phyloP scores from a whole-genome alignment of 2,329 filamentous ascomycete genomes.

The Davidsoniella eucalypti region DNA sequence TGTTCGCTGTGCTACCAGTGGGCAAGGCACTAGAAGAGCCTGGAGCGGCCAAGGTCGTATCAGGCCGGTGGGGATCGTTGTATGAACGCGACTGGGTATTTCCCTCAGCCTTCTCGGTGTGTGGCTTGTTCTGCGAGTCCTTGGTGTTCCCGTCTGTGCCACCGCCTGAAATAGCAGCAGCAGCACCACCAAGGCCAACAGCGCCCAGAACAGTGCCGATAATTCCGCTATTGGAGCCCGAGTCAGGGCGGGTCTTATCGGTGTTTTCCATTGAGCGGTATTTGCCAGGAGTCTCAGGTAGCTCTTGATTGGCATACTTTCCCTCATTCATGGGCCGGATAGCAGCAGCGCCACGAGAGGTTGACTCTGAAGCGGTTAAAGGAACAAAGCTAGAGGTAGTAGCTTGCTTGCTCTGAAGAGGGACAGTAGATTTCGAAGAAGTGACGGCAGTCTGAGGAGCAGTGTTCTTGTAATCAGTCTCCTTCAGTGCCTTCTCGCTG shows the following conservation, averaged over 20 bases:
- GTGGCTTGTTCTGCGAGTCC: neutral
- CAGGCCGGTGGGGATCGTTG: neutral
- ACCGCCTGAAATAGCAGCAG: slow-evolving; percentile 2
- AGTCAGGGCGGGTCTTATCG: neutral
- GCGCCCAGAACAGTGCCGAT: slow-evolving; percentile 10
- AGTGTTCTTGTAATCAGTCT: neutral
- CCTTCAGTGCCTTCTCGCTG: neutral
- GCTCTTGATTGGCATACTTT: slow-evolving; percentile 1
- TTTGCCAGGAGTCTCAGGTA: neutral
- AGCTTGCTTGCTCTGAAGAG: neutral
- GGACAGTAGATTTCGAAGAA: too few species aligned
- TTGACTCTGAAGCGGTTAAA: neutral
- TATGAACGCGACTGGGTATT: neutral
- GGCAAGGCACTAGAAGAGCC: too few species aligned
- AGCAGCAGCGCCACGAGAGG: neutral
- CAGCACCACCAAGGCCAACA: slow-evolving; percentile 8
- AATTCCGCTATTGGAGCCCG: neutral
- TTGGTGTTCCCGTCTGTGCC: neutral
- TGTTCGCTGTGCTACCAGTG: too few species aligned
- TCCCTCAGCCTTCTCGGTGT: neutral
- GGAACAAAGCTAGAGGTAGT: neutral
- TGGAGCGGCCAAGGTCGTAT: neutral
- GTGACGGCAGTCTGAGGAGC: too few species aligned
- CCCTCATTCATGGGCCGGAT: neutral
- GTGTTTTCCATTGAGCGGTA: too few species aligned